These are phyloP conservation scores for Rosa rugosa DNA, from an alignment of 306 rosid species.

Conservation along the genomic window DNA sequence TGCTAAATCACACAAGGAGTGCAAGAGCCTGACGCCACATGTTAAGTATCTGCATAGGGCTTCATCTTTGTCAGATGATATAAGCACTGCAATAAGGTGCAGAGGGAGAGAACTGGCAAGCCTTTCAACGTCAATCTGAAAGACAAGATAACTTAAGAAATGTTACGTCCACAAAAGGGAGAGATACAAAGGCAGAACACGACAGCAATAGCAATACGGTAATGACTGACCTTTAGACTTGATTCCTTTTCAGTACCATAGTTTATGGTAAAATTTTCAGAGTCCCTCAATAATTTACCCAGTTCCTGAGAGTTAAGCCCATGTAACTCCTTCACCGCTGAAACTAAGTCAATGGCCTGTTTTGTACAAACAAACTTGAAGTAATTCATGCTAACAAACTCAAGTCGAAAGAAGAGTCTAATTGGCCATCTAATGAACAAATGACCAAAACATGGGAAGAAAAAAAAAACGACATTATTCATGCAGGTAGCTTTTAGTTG, in stretches of 20 bases:
- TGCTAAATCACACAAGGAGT: slow-evolving; percentile 88
- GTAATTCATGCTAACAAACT: slow-evolving; percentile 17
- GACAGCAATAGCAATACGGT: slow-evolving; percentile 7
- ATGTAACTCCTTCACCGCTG: slow-evolving; percentile 70
- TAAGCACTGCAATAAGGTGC: slow-evolving; percentile 68
- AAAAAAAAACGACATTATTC: not conserved
- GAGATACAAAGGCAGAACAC: slow-evolving; percentile 22
- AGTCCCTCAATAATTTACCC: slow-evolving; percentile 63
- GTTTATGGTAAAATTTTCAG: slow-evolving; percentile 67
- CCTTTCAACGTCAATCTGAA: slow-evolving; percentile 86
- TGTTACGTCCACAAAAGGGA: slow-evolving; percentile 16
- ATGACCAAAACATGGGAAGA: not conserved
- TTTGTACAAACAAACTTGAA: slow-evolving; percentile 33
- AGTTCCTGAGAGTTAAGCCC: slow-evolving; percentile 64
- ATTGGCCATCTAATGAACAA: too few species aligned
- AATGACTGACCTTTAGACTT: slow-evolving; percentile 50
- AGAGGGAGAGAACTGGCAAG: slow-evolving; percentile 75
- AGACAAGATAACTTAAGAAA: slow-evolving; percentile 27
- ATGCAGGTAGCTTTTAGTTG: not conserved
- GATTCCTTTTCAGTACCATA: slow-evolving; percentile 50
- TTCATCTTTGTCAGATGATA: slow-evolving; percentile 61
- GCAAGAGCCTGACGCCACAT: slow-evolving; percentile 78
- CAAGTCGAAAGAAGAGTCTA: not conserved
- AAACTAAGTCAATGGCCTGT: slow-evolving; percentile 63
- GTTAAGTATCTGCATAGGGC: slow-evolving; percentile 57